Conservation (phyloP, 1,139 yeast genomes). For the Yamadazyma sp. region DNA sequence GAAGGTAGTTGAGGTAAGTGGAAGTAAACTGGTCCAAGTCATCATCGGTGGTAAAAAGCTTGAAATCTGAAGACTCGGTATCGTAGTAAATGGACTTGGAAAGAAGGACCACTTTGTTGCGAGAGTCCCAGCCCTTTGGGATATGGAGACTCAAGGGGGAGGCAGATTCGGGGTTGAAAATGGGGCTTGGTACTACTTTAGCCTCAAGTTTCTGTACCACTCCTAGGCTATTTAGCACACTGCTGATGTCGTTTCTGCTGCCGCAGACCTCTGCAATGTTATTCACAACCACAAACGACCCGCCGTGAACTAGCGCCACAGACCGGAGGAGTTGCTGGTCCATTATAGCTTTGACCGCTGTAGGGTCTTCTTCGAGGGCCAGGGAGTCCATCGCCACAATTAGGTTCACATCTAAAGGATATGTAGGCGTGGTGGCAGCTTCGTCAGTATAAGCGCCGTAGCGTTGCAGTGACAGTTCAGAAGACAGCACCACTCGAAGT, state of each 20-base stretch:
- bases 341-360: slow-evolving; percentile 22
- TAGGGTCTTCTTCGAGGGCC: slow-evolving; percentile 18
- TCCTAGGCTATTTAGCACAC: neutral
- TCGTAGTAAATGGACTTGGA: slow-evolving; percentile 28
- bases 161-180: neutral
- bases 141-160: slow-evolving; percentile 31
- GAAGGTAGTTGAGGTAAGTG: slow-evolving; percentile 5
- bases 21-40: neutral
- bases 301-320: slow-evolving; percentile 46
- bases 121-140: slow-evolving; percentile 52
- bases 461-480: neutral
- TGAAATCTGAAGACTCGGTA: slow-evolving; percentile 2
- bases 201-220: too few relatives aligned
- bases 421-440: neutral
- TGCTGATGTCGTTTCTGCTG: neutral
- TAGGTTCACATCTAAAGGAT: slow-evolving; percentile 1
- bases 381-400: slow-evolving; percentile 4
- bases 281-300: slow-evolving; percentile 22
- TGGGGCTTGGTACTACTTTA: neutral
- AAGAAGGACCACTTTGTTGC: slow-evolving; percentile 48
- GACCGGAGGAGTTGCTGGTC: slow-evolving; percentile 56
- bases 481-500: neutral
- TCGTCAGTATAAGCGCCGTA: neutral
- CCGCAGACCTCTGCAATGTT: neutral
- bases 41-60: slow-evolving; percentile 5